These are phyloP conservation scores for Phytophthora litchii DNA, from an alignment of 352 stramenopile genomes.

Conservation along the genomic window DNA sequence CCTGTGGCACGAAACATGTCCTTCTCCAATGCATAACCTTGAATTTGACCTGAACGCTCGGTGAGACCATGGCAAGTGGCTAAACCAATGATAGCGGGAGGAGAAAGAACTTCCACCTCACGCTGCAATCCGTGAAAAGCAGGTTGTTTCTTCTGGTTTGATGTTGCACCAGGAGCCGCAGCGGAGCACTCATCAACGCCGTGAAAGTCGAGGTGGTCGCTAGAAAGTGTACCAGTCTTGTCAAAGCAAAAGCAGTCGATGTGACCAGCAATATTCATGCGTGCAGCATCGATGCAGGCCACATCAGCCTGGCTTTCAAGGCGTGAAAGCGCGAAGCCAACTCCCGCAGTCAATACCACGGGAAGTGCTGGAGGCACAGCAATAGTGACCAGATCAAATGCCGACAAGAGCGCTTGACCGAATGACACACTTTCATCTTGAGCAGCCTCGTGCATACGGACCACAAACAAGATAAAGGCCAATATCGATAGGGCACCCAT, in stretches of 20 bases:
- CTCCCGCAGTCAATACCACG: conserved; percentile 63
- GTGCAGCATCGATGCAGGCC: conserved; percentile 75
- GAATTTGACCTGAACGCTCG: conserved; percentile 52
- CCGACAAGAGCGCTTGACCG: conserved; percentile 42
- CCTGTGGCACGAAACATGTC: conserved; percentile 77
- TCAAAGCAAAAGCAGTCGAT: conserved; percentile 85
- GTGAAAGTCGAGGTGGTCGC: conserved; percentile 74
- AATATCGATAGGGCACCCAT: conserved; percentile 56
- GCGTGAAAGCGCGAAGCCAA: conserved; percentile 66
- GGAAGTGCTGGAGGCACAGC: conserved; percentile 66
- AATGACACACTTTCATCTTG: conserved; percentile 34
- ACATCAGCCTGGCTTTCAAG: conserved; percentile 52
- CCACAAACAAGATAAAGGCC: conserved; percentile 60
- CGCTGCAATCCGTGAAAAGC: conserved; percentile 60
- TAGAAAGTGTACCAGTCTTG: conserved; percentile 83
- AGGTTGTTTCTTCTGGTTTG: conserved; percentile 22
- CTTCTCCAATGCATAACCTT: conserved; percentile 73
- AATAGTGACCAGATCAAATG: conserved; percentile 71
- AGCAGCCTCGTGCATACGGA: conserved; percentile 48
- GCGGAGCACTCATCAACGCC: conserved; percentile 66
- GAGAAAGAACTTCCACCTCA: conserved; percentile 74
- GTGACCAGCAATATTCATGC: conserved; percentile 74
- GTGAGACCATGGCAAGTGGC: conserved; percentile 74
- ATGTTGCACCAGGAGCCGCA: conserved; percentile 6
- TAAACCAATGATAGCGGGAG: conserved; percentile 61